These are phyloP conservation scores for Saururus chinensis DNA, from an alignment of 164 flowering plant species.

Conservation along the genomic window DNA sequence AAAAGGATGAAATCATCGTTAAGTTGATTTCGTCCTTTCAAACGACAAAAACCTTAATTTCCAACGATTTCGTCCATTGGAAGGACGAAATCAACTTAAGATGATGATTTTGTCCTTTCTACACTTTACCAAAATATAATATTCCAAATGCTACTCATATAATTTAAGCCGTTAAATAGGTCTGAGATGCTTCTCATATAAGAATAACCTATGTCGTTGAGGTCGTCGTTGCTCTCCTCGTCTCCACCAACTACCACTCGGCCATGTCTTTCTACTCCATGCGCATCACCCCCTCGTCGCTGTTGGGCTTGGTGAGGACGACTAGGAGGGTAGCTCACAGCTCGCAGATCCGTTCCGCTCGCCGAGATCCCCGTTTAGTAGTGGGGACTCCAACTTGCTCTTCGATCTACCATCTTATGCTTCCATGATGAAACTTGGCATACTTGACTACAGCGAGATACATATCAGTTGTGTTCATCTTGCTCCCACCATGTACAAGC, in stretches of 20 bases:
- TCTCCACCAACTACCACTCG: slow-evolving; percentile 24
- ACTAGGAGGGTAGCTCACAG: no score
- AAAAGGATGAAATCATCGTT: no score
- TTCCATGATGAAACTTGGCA: slow-evolving; percentile 60
- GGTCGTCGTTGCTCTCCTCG: neutral
- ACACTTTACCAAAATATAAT: no score
- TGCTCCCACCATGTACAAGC: slow-evolving; percentile 70
- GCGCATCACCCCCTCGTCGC: slow-evolving; percentile 29
- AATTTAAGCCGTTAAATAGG: no score
- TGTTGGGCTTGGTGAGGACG: neutral
- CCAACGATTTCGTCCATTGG: no score
- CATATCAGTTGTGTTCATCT: slow-evolving; percentile 92
- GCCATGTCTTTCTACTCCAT: slow-evolving; percentile 32
- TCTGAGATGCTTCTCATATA: no score
- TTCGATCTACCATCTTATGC: slow-evolving; percentile 38
- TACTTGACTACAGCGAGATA: slow-evolving; percentile 68
- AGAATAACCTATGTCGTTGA: no score
- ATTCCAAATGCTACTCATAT: no score
- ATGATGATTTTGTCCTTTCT: no score
- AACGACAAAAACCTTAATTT: no score
- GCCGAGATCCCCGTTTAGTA: slow-evolving; percentile 2
- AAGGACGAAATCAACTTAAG: no score
- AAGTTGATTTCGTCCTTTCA: no score
- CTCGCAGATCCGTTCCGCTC: slow-evolving; percentile 17
- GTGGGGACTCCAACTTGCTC: slow-evolving; percentile 8